A percentile compares a stretch with the other conserved stretches of the same genome.
These are phyloP conservation scores for Ganoderma leucocontextum DNA, from an alignment of 1,284 basidiomycete genomes.

Conservation along the genomic window DNA sequence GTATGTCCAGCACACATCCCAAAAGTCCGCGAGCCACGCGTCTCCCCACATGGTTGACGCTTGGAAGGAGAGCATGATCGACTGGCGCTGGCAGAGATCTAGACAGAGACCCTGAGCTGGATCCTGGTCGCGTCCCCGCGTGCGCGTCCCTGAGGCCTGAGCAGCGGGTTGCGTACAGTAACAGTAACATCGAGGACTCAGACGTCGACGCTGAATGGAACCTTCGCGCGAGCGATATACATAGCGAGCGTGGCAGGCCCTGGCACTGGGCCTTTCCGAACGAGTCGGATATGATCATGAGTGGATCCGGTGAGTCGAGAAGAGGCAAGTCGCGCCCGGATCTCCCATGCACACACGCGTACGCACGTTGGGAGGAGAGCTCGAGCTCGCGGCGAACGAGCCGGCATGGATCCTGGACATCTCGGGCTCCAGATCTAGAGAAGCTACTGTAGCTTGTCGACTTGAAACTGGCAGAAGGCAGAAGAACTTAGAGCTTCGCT, in stretches of 20 bases:
- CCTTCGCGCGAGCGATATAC: background rate
- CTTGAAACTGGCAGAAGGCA: too few species aligned
- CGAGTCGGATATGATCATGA: background rate
- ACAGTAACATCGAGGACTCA: background rate
- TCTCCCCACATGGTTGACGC: background rate
- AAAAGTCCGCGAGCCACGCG: background rate
- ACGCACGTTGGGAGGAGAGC: background rate
- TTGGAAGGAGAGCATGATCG: background rate
- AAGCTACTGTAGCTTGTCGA: background rate
- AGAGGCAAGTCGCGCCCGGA: background rate
- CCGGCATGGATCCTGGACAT: background rate
- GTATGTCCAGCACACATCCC: background rate
- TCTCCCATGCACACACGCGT: background rate
- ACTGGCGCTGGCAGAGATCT: too few species aligned
- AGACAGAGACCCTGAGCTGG: background rate
- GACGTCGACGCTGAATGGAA: background rate
- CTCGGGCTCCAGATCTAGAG: background rate
- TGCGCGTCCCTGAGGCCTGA: conserved; percentile 3
- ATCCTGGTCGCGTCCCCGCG: background rate
- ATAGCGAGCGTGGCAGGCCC: background rate
- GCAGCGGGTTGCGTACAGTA: background rate
- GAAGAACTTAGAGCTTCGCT: too few species aligned
- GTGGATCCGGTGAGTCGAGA: background rate
- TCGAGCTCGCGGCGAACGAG: background rate
- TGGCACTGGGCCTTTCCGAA: background rate